Evolutionary conservation across 345 rosid genomes (phyloP).

Genomic region (Acer yangbiense): DNA sequence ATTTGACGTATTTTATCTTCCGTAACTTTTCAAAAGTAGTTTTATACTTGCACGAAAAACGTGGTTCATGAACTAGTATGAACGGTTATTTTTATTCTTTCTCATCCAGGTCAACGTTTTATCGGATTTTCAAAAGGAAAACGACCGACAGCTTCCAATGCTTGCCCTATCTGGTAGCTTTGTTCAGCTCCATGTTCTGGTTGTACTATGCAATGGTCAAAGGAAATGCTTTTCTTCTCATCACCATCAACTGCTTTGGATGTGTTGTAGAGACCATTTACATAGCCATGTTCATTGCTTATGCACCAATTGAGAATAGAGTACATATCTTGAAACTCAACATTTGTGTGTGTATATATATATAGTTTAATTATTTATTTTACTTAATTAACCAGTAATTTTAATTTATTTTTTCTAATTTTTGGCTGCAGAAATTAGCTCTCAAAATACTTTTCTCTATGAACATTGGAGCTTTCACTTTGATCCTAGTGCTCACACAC

Average conservation of each 20-base stretch:
- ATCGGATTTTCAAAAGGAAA: conserved; percentile 62
- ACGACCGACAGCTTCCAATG: conserved; percentile 82
- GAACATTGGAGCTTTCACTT: conserved; percentile 61
- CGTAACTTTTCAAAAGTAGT: too few species aligned
- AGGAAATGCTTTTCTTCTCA: conserved; percentile 56
- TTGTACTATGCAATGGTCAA: conserved; percentile 77
- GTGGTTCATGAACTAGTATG: background rate
- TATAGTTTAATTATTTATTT: background rate
- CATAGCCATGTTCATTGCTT: conserved; percentile 58
- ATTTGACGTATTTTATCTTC: background rate
- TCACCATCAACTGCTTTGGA: conserved; percentile 88
- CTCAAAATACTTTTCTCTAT: conserved; percentile 45
- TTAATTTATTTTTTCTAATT: background rate
- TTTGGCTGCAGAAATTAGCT: conserved; percentile 52
- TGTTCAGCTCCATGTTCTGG: conserved; percentile 95
- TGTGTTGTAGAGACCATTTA: conserved; percentile 69
- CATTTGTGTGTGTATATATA: background rate
- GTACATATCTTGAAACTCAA: conserved; percentile 30
- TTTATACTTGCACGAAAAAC: too few species aligned
- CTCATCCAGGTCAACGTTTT: conserved; percentile 71
- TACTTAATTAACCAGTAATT: background rate
- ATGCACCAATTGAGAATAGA: conserved; percentile 52
- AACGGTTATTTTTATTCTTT: background rate
- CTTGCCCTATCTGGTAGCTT: conserved; percentile 78
- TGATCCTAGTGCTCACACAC: conserved; percentile 44